Evolutionary conservation across 345 rosid genomes (phyloP), one percentile per base, ranked within the genome.

Genomic region (Syzygium aromaticum): DNA sequence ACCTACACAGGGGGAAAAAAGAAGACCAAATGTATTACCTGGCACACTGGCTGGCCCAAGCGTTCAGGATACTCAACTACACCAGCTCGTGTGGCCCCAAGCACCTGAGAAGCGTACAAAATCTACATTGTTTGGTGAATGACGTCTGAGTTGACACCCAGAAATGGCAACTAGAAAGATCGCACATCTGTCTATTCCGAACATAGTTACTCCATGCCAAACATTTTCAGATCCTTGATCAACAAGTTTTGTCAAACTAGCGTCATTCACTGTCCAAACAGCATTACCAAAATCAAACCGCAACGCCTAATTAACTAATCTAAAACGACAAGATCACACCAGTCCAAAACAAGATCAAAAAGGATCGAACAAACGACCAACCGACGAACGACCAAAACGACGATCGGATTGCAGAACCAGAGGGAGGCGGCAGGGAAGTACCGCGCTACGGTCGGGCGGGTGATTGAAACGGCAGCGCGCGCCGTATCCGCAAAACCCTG

Each of bases 381-480:
- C 87, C 15, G 1, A 25, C 64, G 5, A 11, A 77, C 59, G 84
- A 46, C 38, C 12, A 33, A 15, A 54, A 78, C 43, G 77, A 33
- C 54, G 54, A 56, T 64, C 57, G 86, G 53, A 87, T 43, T 52
- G 51, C 63, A 15, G 13, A 40, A 53, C 52, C 52, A 33, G 12
- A 33, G 33, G 49, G 27, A 46, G 16, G 15, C 51, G 25, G 46
- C 46, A 43, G 46, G 61, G 38, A 63, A 89, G 91, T 95, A 98
- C 99, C 95, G 88, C 88, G 86, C 90, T 90, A 82, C 96, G 97
- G 91, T 98, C 95, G 77, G 92, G 97, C 27, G 99, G 99, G 88
- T 98, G 99, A 90, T 98, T 96, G 94, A 92, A 98, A 92, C 98
- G 98, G 92, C 99, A 98, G 91, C 96, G 92, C 0, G 95, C 63